Conservation (phyloP, 352 stramenopile species). For the Phytophthora sojae region DNA sequence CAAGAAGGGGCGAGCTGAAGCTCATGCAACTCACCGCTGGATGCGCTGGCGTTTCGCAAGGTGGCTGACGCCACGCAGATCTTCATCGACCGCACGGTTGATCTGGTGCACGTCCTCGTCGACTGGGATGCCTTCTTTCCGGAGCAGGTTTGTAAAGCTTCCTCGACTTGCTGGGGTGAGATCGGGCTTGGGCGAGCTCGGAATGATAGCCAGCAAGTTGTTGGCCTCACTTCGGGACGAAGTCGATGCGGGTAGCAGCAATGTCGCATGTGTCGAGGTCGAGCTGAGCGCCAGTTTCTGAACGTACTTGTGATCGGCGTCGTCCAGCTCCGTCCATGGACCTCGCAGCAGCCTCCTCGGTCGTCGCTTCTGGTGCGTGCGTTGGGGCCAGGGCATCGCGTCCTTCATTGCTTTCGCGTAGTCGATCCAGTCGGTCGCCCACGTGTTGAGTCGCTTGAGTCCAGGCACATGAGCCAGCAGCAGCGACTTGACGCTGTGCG, state of each 20-base stretch:
- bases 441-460: conserved; percentile 44
- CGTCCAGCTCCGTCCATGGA: conserved; percentile 54
- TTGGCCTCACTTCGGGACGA: background rate
- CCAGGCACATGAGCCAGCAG: conserved; percentile 48
- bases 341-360: conserved; percentile 29
- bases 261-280: conserved; percentile 17
- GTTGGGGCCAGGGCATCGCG: conserved; percentile 22
- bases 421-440: conserved; percentile 41
- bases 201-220: conserved; percentile 17
- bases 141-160: conserved; percentile 55
- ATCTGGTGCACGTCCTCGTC: conserved; percentile 53
- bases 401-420: conserved; percentile 30
- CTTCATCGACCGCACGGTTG: conserved; percentile 42
- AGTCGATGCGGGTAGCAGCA: conserved; percentile 16
- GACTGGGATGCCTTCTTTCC: conserved; percentile 52
- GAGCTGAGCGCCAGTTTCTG: conserved; percentile 40
- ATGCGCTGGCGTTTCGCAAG: conserved; percentile 14
- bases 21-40: conserved; percentile 3
- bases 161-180: conserved; percentile 50
- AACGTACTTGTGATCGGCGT: conserved; percentile 56
- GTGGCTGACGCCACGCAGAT: conserved; percentile 47
- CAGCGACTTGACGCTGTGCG: conserved; percentile 47
- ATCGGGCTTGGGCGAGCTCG: conserved; percentile 31
- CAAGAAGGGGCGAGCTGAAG: conserved; percentile 5
- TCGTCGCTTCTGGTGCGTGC: conserved; percentile 30